Conservation (phyloP, 176 grass and related monocot species). For the Oropetium thomaeum region DNA sequence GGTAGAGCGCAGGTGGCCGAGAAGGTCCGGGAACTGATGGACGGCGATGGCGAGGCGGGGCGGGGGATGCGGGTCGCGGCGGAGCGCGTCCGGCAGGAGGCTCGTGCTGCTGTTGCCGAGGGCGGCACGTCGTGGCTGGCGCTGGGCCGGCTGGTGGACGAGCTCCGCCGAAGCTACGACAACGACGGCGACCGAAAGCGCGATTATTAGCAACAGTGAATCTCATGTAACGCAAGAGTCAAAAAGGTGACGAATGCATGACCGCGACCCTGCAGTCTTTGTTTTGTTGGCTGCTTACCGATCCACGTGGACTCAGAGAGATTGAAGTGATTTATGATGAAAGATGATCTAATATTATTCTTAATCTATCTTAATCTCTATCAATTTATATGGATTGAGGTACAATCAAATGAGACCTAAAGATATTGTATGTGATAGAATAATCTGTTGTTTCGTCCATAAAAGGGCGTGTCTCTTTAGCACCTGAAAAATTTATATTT, state of each 20-base stretch:
- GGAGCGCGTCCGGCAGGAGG: background rate
- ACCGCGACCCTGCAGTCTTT: too few species aligned
- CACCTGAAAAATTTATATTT: too few species aligned
- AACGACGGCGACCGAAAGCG: background rate
- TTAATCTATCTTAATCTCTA: too few species aligned
- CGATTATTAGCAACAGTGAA: background rate
- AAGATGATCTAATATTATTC: too few species aligned
- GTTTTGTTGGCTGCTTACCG: too few species aligned
- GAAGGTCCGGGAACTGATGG: conserved; percentile 45
- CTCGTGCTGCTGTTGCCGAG: conserved; percentile 24
- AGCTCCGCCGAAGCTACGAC: conserved; percentile 25
- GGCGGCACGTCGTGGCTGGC: background rate
- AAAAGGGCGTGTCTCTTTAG: too few species aligned
- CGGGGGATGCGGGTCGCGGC: conserved; percentile 13
- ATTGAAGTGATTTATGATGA: too few species aligned
- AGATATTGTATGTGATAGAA: too few species aligned
- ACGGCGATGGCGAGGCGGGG: conserved; percentile 23
- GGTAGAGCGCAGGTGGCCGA: conserved; percentile 37
- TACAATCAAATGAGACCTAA: too few species aligned
- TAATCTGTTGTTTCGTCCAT: background rate
- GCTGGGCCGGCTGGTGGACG: conserved; percentile 34
- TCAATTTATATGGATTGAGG: too few species aligned
- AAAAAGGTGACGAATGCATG: background rate
- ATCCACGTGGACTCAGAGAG: too few species aligned
- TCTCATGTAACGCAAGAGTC: background rate